Percentiles rank a stretch among this genome's conserved stretches.
These are phyloP conservation scores for Xylaria digitata DNA, from an alignment of 2,329 filamentous ascomycete species.

Conservation along the genomic window DNA sequence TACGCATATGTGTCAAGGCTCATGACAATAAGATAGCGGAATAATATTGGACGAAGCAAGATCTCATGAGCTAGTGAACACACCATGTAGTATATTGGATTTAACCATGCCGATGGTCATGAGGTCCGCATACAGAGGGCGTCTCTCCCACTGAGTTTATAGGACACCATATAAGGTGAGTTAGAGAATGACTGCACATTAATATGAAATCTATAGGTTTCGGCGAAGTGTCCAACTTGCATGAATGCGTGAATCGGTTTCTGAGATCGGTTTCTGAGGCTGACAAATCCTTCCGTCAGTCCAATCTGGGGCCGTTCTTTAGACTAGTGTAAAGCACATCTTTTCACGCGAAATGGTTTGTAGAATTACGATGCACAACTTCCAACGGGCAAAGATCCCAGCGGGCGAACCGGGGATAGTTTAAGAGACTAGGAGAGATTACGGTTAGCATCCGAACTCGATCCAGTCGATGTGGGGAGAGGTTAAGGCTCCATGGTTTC, in stretches of 20 bases:
- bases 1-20: neutral
- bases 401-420: neutral
- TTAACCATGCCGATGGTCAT: neutral
- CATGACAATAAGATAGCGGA: constrained; percentile 3
- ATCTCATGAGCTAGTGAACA: neutral
- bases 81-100: neutral
- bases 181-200: neutral
- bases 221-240: neutral
- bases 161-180: constrained; percentile 3
- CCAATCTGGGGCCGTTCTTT: neutral
- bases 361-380: neutral
- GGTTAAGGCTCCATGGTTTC: neutral
- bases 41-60: neutral
- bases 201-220: neutral
- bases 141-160: constrained; percentile 10
- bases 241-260: neutral
- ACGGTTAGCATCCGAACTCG: constrained; percentile 12
- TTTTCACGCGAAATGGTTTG: neutral
- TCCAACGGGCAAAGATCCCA: neutral
- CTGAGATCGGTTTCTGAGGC: neutral
- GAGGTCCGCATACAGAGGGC: neutral
- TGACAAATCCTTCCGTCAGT: constrained; percentile 5
- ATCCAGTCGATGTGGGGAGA: constrained; percentile 18
- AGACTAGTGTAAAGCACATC: neutral
- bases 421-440: constrained; percentile 17